Evolutionary conservation across 2,329 filamentous ascomycete genomes (phyloP).

Genomic region (Verruconis gallopava): DNA sequence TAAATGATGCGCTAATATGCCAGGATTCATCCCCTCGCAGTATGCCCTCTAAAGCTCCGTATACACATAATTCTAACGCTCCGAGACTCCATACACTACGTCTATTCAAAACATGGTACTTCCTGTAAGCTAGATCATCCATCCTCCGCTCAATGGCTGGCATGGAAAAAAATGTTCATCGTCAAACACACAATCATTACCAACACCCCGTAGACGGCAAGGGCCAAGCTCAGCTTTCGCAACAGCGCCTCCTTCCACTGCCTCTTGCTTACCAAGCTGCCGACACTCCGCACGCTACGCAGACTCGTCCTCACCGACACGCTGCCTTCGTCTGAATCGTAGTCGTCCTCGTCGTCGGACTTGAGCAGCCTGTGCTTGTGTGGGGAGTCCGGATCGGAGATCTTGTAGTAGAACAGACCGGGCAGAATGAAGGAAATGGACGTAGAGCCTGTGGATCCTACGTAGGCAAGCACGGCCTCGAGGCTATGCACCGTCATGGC

Average conservation of each 20-base stretch:
- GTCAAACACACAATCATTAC: conserved; percentile 84
- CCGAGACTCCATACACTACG: too few relatives aligned
- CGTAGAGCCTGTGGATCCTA: conserved; percentile 86
- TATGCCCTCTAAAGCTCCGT: too few relatives aligned
- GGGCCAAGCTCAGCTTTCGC: conserved; percentile 57
- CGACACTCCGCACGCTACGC: conserved; percentile 22
- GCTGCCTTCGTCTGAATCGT: conserved; percentile 41
- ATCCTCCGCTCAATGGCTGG: conserved; percentile 18
- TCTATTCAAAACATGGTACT: too few relatives aligned
- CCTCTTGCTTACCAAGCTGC: conserved; percentile 15
- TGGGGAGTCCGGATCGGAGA: conserved; percentile 75
- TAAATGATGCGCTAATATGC: too few relatives aligned
- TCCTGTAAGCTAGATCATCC: too few relatives aligned
- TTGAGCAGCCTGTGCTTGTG: conserved; percentile 80
- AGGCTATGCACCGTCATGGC: conserved; percentile 85
- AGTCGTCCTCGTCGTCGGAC: conserved; percentile 80
- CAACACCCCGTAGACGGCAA: conserved; percentile 70
- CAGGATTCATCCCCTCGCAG: too few relatives aligned
- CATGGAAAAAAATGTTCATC: conserved; percentile 72
- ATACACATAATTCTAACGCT: too few relatives aligned
- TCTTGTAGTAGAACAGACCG: conserved; percentile 96
- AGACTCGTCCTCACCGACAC: conserved; percentile 25
- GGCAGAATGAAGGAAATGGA: conserved; percentile 96
- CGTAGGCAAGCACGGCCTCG: conserved; percentile 85
- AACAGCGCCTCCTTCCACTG: conserved; percentile 45